phyloP scores from a whole-genome alignment of 257 asterid species.

The Sherardia arvensis region DNA sequence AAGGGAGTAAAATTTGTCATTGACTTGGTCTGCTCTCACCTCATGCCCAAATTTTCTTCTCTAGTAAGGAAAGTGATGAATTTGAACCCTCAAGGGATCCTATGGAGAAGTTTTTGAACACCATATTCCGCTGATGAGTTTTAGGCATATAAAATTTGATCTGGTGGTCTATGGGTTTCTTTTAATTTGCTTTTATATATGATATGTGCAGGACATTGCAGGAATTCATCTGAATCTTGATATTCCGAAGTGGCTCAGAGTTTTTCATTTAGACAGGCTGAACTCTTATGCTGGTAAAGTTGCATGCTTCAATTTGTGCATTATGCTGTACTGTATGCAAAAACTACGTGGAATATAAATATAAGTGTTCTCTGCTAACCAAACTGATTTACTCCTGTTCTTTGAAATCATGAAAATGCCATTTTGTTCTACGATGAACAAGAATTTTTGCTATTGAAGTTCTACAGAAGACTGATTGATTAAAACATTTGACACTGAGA shows the following conservation, averaged over 20 bases:
- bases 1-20: neutral
- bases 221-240: slow-evolving; percentile 88
- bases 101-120: neutral
- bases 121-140: neutral
- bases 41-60: neutral
- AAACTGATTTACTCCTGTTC: neutral
- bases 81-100: neutral
- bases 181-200: neutral
- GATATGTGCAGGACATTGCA: slow-evolving; percentile 65
- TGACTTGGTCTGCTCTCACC: neutral
- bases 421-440: neutral
- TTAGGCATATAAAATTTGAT: neutral
- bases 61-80: neutral
- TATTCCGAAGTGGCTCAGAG: slow-evolving; percentile 72
- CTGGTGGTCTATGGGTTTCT: neutral
- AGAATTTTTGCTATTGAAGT: neutral
- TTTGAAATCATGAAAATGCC: neutral
- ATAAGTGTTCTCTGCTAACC: neutral
- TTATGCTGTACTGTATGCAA: neutral
- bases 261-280: slow-evolving; percentile 64
- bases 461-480: neutral
- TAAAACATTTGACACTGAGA: neutral
- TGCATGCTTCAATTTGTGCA: neutral
- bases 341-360: neutral
- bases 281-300: slow-evolving; percentile 77